A percentile compares a stretch with the other conserved stretches of the same genome.
phyloP scores from a whole-genome alignment of 164 flowering plant species.

The Piper betle region DNA sequence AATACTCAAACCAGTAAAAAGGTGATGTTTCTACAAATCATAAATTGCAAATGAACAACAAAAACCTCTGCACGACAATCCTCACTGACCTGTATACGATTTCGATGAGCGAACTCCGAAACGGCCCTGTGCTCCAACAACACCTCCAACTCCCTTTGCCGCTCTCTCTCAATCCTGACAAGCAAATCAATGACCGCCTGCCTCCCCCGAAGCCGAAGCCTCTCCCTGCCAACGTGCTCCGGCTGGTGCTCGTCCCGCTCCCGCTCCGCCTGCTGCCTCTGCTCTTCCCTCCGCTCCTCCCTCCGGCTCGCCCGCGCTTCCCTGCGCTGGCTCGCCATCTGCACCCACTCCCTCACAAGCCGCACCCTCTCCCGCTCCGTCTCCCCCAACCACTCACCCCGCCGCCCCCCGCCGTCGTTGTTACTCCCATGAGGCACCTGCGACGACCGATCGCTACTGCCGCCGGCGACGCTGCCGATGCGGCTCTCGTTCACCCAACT shows the following conservation, averaged over 20 bases:
- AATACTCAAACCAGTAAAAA: too few relatives aligned
- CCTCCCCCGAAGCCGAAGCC: constrained; percentile 65
- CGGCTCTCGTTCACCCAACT: constrained; percentile 64
- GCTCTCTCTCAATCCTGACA: constrained; percentile 56
- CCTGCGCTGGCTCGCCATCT: constrained; percentile 53
- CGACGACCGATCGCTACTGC: constrained; percentile 28
- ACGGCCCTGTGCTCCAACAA: constrained; percentile 60
- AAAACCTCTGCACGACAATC: not conserved
- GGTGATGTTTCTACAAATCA: not conserved
- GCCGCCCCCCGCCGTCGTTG: constrained; percentile 11
- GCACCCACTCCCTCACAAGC: constrained; percentile 71
- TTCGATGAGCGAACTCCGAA: constrained; percentile 75
- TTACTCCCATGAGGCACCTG: constrained; percentile 23
- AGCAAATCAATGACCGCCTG: constrained; percentile 82
- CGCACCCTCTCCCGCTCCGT: constrained; percentile 78
- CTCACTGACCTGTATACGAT: constrained; percentile 78
- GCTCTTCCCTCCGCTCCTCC: constrained; percentile 37
- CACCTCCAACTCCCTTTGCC: constrained; percentile 60
- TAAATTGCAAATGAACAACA: not conserved
- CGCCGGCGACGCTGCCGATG: constrained; percentile 28
- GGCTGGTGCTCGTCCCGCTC: constrained; percentile 36
- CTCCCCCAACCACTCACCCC: constrained; percentile 75
- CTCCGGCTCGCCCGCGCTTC: constrained; percentile 23
- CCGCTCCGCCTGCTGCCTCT: constrained; percentile 25
- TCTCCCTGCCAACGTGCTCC: constrained; percentile 35